Base-by-base conservation (phyloP, 1,284 basidiomycete genomes). In the Tilletia walkeri region DNA sequence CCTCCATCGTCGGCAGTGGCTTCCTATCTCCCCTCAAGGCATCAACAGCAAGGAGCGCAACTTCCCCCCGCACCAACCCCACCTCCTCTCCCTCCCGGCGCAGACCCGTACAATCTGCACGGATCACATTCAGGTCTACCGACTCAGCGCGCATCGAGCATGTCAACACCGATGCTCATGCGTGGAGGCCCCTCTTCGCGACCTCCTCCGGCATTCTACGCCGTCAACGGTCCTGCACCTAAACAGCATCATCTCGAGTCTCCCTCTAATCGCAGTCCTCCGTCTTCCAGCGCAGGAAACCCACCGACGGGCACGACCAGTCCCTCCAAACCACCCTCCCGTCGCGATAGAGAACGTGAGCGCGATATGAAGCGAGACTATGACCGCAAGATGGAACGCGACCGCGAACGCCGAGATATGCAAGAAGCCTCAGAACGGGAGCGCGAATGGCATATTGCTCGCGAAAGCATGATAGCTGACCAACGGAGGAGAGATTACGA, bases 371-470 rank as follows among this genome's bases (percentile, higher is more conserved):
- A 67, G 45, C 66, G 66, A 12, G 66, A 67, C 14, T 45, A 45
- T 16, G 66, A 67, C 30, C 67, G 71, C 49, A 74, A 75, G 4
- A 34, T 36, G 18, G 66, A 67, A 45, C 66, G 70, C 53, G 76
- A 75, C 5, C 48, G 41, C 24, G 24, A 30, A 30, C 24, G 24
- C 24, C 24, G 24, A 30, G 24, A 30, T 30, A 30, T 30, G 24
- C 24, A 30, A 30, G 24, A 30, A 30, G 24, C 24, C 1, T 30
- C 24, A 30, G 24, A 30, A 30, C 24, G 24, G 18, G 66, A 68
- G 41, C 72, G 74, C n/a, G 74, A 77, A 47, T 72, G 73, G 18
- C 38, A 41, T 20, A 65, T 41, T 7, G 24, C 24, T 30, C 24
- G 24, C 24, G 24, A 30, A 30, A 30, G 24, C 24, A 30, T 30